Evolutionary conservation across 495 filamentous ascomycete species (phyloP).

Genomic region (Articulospora tetracladia): DNA sequence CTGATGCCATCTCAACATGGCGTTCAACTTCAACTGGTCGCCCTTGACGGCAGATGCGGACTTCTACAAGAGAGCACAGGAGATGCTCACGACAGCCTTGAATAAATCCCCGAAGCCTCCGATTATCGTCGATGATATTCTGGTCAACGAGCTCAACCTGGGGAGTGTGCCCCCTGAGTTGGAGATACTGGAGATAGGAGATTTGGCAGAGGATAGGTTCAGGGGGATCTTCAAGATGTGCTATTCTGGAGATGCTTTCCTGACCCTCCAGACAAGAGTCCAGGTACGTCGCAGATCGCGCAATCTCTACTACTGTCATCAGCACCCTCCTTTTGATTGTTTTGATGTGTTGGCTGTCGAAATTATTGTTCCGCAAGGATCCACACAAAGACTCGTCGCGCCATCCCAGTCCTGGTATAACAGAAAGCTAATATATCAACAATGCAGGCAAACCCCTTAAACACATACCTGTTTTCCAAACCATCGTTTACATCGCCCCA

Average conservation of each 20-base stretch:
- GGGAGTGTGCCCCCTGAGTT: conserved; percentile 87
- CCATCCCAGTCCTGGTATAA: conserved; percentile 15
- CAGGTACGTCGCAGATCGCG: conserved; percentile 49
- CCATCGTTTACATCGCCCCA: conserved; percentile 88
- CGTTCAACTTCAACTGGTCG: conserved; percentile 99
- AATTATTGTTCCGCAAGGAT: conserved; percentile 10
- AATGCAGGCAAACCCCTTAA: conserved; percentile 82
- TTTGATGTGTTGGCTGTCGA: not conserved
- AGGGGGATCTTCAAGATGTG: conserved; percentile 99
- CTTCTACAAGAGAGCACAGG: conserved; percentile 87
- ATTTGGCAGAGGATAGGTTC: conserved; percentile 94
- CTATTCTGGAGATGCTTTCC: conserved; percentile 89
- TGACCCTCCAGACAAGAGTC: conserved; percentile 91
- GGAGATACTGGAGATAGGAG: conserved; percentile 95
- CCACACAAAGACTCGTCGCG: conserved; percentile 5
- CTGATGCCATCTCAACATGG: conserved; percentile 61
- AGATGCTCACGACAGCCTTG: conserved; percentile 88
- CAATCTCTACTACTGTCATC: conserved; percentile 1
- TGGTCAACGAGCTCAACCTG: conserved; percentile 95
- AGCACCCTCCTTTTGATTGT: not conserved
- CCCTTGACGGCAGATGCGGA: conserved; percentile 89
- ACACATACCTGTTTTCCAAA: conserved; percentile 89
- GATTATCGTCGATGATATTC: conserved; percentile 98
- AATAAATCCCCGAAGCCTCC: conserved; percentile 98
- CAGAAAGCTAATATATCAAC: conserved; percentile 43